Base-by-base conservation (phyloP, 495 filamentous ascomycete genomes). In the Penicillium herquei region DNA sequence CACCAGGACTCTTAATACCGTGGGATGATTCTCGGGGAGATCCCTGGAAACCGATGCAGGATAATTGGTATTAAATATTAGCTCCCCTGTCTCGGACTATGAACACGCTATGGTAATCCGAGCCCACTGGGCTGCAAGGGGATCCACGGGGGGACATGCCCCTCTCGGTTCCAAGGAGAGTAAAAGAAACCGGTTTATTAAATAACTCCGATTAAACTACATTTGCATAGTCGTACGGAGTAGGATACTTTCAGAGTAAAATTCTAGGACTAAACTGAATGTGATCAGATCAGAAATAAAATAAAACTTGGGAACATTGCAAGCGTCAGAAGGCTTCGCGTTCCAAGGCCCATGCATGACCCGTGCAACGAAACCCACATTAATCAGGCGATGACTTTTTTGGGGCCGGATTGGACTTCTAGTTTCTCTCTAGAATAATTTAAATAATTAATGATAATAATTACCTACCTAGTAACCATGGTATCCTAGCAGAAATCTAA, bases 1-100 rank as follows among this genome's bases (percentile, higher is more conserved):
- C n/a, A n/a, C n/a, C n/a, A n/a, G n/a, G n/a, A n/a, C n/a, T n/a
- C n/a, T n/a, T 26, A 26, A 4, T 26, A 26, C 21, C 1, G 21
- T 26, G 4, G 21, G 21, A 26, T 26, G 4, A 26, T 26, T 26
- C 21, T 26, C 21, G 21, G 21, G 21, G 21, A 37, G 34, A 9
- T 37, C 12, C 34, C 34, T 3, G 12, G 34, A 37, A 37, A 13
- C 34, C 9, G 34, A 37, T 37, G 34, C 34, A 37, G 34, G 34
- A 37, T 37, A 37, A 37, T 37, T 13, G 7, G 26, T 30, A 47
- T 35, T 35, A 14, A 26, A 10, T 51, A 52, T 14, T 46, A 21
- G 13, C 17, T 39, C 44, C 54, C 48, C 39, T 57, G 54, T 57
- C 54, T 57, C 48, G 46, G 47, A 51, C 54, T 57, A 47, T 49